Evolutionary conservation across 2,329 filamentous ascomycete genomes (phyloP), one percentile per base, ranked within the genome.

Genomic region (Epichloe aotearoae): DNA sequence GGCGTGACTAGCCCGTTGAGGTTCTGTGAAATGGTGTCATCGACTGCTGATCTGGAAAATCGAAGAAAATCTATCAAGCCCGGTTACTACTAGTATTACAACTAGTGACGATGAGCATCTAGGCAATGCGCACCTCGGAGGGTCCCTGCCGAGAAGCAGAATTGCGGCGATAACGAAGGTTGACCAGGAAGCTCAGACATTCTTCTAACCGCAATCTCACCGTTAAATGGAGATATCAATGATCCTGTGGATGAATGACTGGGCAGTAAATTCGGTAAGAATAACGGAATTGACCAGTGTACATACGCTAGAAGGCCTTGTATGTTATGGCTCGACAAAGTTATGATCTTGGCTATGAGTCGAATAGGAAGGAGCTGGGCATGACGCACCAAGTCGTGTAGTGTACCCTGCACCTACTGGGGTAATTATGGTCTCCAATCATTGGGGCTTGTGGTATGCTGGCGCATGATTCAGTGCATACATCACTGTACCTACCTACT

Each of bases 1-100:
- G 91, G 91, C 1, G 84, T 90, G 43, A 88, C 71, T 38, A 97
- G 77, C 1, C 88, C 88, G 71, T 97, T 97, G 54, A 98, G 80
- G 61, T 94, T 91, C 62, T 95, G 90, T 1, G 82, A 82, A 62
- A 98, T 97, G 43, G 86, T 88, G 68, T 98, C 93, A 69, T 98
- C 93, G 61, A 96, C 84, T 46, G 86, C 80, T 49, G 80, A 76
- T 56, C 93, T 82, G 10, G 91, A 96, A 57, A 93, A 68, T 39
- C 89, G 86, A 20, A 98, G 77, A 66, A 98, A 98, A 66, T 95
- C 93, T 95, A 20, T 19, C 20, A 34, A 8, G 20, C 4, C 30
- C 12, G 42, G 17, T 33, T 11, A 62, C 36, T 26, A 42, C 3
- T 14, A 3, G 40, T 52, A 10, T 39, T 1, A 39, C 6, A 17